Evolutionary conservation across 2,329 filamentous ascomycete genomes (phyloP).

Genomic region (Cryphonectria parasitica): DNA sequence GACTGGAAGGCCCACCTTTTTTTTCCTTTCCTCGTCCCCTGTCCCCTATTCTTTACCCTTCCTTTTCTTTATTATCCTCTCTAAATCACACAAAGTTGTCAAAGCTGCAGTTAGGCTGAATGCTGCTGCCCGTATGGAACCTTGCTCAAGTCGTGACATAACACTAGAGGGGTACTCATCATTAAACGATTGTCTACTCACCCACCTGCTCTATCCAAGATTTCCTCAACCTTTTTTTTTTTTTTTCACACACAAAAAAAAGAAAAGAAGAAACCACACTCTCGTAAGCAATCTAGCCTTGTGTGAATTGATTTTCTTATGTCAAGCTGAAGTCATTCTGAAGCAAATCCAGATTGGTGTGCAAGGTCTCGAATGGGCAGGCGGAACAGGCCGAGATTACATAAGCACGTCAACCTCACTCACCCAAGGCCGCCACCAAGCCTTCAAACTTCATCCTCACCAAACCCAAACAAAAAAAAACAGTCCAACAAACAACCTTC

Average conservation of each 20-base stretch:
- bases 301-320: too few relatives aligned
- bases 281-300: too few relatives aligned
- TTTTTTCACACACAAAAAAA: too few relatives aligned
- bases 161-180: neutral
- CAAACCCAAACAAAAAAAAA: neutral
- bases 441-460: neutral
- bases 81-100: neutral
- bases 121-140: neutral
- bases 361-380: neutral
- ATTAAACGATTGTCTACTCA: neutral
- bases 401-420: constrained; percentile 11
- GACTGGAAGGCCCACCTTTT: neutral
- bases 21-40: neutral
- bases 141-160: neutral
- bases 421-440: neutral
- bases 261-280: too few relatives aligned
- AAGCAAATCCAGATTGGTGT: neutral
- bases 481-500: neutral
- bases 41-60: neutral
- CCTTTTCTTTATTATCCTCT: neutral
- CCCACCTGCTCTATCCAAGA: neutral
- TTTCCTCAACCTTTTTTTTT: too few relatives aligned
- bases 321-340: too few relatives aligned
- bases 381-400: constrained; percentile 5
- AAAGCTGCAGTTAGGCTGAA: neutral